phyloP scores from a whole-genome alignment of 176 grass and related monocot genomes.

The Carex pumila region DNA sequence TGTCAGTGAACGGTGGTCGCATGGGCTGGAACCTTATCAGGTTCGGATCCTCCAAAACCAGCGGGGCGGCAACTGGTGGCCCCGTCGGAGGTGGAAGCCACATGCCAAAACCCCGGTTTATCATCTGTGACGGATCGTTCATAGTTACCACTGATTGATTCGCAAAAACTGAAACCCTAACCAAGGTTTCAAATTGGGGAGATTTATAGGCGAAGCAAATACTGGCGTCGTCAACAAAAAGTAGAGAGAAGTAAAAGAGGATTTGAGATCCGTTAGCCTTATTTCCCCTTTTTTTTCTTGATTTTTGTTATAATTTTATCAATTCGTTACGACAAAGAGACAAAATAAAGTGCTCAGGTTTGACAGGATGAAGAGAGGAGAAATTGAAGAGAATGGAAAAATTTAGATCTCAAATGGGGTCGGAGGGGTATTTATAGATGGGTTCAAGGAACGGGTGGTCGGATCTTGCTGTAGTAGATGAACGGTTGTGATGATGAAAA shows the following conservation, averaged over 20 bases:
- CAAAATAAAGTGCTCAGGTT: constrained; percentile 14
- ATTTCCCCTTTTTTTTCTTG: constrained; percentile 24
- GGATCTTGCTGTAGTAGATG: background rate
- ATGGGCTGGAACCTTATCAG: background rate
- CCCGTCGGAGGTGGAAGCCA: constrained; percentile 34
- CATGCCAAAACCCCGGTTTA: constrained; percentile 42
- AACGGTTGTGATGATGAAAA: constrained; percentile 13
- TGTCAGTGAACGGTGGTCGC: constrained; percentile 11
- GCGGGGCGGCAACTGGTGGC: constrained; percentile 14
- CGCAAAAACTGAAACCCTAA: constrained; percentile 65
- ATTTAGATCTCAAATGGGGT: constrained; percentile 9
- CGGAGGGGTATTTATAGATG: constrained; percentile 34
- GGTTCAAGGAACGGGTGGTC: constrained; percentile 16
- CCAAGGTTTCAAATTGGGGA: constrained; percentile 22
- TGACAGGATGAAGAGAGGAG: background rate
- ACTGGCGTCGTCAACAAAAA: constrained; percentile 3
- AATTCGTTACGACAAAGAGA: constrained; percentile 36
- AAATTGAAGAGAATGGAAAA: background rate
- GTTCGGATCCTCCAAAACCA: constrained; percentile 16
- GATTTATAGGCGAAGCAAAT: background rate
- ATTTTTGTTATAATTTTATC: constrained; percentile 41
- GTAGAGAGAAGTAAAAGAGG: constrained; percentile 14
- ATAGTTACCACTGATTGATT: constrained; percentile 35
- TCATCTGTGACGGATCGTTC: constrained; percentile 60
- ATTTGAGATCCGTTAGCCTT: constrained; percentile 29